These are phyloP conservation scores for Annulohypoxylon maeteangense DNA, from an alignment of 495 filamentous ascomycete genomes.

Conservation along the genomic window DNA sequence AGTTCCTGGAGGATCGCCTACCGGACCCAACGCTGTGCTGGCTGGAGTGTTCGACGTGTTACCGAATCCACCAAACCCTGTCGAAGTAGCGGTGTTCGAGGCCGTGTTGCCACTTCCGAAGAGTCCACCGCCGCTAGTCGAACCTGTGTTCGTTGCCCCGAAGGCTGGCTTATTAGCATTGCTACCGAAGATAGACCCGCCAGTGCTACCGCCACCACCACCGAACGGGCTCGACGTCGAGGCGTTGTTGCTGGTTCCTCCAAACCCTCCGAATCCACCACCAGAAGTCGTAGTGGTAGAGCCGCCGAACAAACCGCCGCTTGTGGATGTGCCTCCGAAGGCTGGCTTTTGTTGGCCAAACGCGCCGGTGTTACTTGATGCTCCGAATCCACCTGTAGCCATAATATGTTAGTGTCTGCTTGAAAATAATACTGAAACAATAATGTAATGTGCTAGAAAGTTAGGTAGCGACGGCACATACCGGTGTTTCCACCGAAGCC, in stretches of 20 bases:
- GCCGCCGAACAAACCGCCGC: constrained; percentile 43
- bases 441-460: neutral
- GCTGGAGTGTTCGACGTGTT: constrained; percentile 52
- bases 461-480: constrained; percentile 59
- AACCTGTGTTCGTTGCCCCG: constrained; percentile 57
- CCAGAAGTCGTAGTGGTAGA: constrained; percentile 47
- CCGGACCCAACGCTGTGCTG: constrained; percentile 62
- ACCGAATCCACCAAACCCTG: constrained; percentile 58
- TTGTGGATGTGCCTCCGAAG: constrained; percentile 44
- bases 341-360: constrained; percentile 58
- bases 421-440: neutral
- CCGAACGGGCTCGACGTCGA: constrained; percentile 62
- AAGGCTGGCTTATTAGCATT: constrained; percentile 51
- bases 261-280: constrained; percentile 59
- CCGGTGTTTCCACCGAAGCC: constrained; percentile 49
- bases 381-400: constrained; percentile 44
- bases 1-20: constrained; percentile 73
- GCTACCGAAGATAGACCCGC: constrained; percentile 53
- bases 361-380: constrained; percentile 55
- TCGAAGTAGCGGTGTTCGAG: constrained; percentile 46
- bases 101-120: constrained; percentile 55
- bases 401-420: constrained; percentile 36
- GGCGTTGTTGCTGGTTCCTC: constrained; percentile 54
- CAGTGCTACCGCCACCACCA: constrained; percentile 48
- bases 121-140: constrained; percentile 58